Base-by-base conservation (phyloP, 352 stramenopile species). In the Lagenidium sp. region DNA sequence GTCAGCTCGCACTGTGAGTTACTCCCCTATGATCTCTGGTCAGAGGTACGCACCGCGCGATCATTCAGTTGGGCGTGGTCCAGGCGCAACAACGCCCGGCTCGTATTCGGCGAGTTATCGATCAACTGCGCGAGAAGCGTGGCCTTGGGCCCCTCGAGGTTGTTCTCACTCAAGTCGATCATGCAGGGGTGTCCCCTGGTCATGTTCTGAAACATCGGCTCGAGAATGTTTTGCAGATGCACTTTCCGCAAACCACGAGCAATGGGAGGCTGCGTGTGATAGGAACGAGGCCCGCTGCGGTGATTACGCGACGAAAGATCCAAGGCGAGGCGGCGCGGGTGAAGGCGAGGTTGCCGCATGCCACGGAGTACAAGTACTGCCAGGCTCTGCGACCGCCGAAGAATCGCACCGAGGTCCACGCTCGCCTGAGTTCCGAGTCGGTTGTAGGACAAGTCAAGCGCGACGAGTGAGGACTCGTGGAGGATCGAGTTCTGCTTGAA, bases 111-210 rank as follows among this genome's bases (percentile, higher is more conserved):
- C 1, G 72, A 61, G 11, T 58, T 60, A 24, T 72, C 66, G 2
- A 85, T 35, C 11, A 85, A 41, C 22, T 80, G 55, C 2, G 78
- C 72, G 1, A 90, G 38, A 3, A 72, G 24, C 15, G 57, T 50
- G 6, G 67, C 74, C 31, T 68, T 69, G 24, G 60, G 36, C 4
- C 75, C 64, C 28, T 63, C 68, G 5, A 88, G 48, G 26, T 85
- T 49, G 53, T 91, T 91, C 42, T 88, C 78, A n/a, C 75, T 91
- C 32, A 88, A 32, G 34, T 91, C 73, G 2, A 88, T 42, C 45
- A 68, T 55, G 16, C 69, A 74, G 6, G 64, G 60, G 24, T 48
- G 55, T 10, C 45, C 41, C 7, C 74, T 54, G 12, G 59, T 55
- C 2, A 54, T 62, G 47, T 89, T 89, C 13, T 66, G 55, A 11